These are phyloP conservation scores for Colletotrichum nymphaeae DNA, from an alignment of 2,329 filamentous ascomycete species.

Conservation along the genomic window DNA sequence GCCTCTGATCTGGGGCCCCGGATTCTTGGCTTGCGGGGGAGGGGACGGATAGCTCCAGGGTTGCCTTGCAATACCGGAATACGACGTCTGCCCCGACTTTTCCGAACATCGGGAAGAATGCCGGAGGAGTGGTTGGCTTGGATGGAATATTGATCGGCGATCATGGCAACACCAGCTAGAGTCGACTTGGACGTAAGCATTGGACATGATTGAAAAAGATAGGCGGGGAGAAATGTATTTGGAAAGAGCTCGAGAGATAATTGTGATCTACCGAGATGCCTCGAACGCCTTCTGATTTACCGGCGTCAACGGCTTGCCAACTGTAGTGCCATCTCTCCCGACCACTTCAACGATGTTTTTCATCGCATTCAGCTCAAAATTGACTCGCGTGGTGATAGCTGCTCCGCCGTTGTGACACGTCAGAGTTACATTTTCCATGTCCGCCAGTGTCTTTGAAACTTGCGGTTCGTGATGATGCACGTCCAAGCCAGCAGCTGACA, in stretches of 20 bases:
- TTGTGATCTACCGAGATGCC: neutral
- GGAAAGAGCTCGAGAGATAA: neutral
- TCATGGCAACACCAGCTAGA: neutral
- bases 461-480: conserved; percentile 65
- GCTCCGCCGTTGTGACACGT: conserved; percentile 51
- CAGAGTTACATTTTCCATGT: conserved; percentile 52
- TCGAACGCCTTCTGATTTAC: conserved; percentile 30
- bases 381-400: conserved; percentile 51
- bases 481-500: conserved; percentile 62
- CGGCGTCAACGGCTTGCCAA: conserved; percentile 37
- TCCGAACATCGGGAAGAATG: conserved; percentile 8
- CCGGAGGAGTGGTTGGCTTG: neutral
- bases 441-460: conserved; percentile 51
- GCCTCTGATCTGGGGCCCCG: conserved; percentile 16
- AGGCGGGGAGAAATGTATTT: neutral
- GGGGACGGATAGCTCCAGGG: neutral
- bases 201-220: neutral
- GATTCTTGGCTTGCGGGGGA: conserved; percentile 27
- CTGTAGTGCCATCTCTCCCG: conserved; percentile 35
- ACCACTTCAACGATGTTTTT: conserved; percentile 47
- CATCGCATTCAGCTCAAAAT: conserved; percentile 52
- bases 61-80: neutral
- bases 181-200: neutral
- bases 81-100: neutral
- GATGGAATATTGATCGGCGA: neutral